These are phyloP conservation scores for Microbotryomycetes sp. DNA, from an alignment of 1,284 basidiomycete species.

Conservation along the genomic window DNA sequence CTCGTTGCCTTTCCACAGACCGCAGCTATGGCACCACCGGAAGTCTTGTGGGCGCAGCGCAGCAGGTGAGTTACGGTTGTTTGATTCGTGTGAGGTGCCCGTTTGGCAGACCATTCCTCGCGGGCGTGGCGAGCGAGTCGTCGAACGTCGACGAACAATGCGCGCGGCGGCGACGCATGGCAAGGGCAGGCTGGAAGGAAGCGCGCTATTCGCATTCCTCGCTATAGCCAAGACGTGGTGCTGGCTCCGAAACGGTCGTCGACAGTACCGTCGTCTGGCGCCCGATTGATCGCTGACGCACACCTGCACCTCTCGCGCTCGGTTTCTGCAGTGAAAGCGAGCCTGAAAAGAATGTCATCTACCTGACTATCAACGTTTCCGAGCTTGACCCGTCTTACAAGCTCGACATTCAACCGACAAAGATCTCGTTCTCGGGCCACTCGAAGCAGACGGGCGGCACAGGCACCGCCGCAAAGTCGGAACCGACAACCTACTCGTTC, in stretches of 20 bases:
- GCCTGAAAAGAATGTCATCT: conserved; percentile 25
- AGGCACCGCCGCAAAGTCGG: conserved; percentile 18
- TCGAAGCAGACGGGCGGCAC: conserved; percentile 9
- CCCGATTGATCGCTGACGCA: neutral
- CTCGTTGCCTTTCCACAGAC: neutral
- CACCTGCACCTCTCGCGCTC: neutral
- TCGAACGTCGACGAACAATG: neutral
- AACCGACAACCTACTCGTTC: conserved; percentile 26
- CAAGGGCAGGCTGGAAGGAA: too few relatives aligned
- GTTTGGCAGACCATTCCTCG: too few relatives aligned
- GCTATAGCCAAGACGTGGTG: too few relatives aligned
- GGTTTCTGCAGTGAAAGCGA: conserved; percentile 15
- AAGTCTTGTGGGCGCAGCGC: neutral
- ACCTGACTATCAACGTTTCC: conserved; percentile 29
- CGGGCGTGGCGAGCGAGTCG: neutral
- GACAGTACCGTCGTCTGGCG: neutral
- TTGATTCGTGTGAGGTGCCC: too few relatives aligned
- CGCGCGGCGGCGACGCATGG: too few relatives aligned
- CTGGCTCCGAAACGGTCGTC: too few relatives aligned
- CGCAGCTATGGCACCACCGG: neutral
- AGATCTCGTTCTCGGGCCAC: conserved; percentile 21
- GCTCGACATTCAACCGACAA: conserved; percentile 2
- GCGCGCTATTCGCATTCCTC: too few relatives aligned
- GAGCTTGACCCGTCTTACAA: conserved; percentile 27
- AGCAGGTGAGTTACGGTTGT: neutral